phyloP scores from a whole-genome alignment of 441 rosid genomes.

The Croton laevigatus region DNA sequence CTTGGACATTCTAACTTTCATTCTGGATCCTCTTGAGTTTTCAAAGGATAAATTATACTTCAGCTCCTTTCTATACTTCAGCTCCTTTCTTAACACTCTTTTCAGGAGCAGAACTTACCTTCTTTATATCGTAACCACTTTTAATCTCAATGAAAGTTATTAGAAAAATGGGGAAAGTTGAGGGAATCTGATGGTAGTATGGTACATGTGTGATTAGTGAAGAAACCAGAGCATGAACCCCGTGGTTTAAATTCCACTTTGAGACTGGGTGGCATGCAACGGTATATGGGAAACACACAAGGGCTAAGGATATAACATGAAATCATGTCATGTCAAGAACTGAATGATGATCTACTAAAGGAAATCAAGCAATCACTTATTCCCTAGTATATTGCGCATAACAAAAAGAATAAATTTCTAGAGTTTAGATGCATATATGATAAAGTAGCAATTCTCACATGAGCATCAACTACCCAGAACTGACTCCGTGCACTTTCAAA shows the following conservation, averaged over 20 bases:
- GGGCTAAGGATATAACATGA: background rate
- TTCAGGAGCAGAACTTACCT: background rate
- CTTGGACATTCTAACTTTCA: background rate
- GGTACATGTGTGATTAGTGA: background rate
- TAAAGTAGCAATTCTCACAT: constrained; percentile 44
- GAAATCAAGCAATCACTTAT: background rate
- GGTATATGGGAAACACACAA: background rate
- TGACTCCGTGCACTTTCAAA: constrained; percentile 94
- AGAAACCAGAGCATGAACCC: background rate
- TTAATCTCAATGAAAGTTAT: no score
- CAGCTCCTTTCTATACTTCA: background rate
- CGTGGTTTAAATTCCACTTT: background rate
- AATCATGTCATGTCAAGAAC: constrained; percentile 1
- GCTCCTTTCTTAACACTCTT: background rate
- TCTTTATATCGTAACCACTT: background rate
- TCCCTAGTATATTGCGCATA: background rate
- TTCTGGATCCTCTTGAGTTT: background rate
- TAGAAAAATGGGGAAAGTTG: background rate
- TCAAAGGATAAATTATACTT: background rate
- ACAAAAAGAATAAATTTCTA: background rate
- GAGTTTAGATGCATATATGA: constrained; percentile 6
- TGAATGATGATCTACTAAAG: background rate
- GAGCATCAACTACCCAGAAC: constrained; percentile 98
- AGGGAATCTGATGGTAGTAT: background rate
- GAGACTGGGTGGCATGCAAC: background rate